Evolutionary conservation across 129 eudicot genomes (phyloP).

Genomic region (Arctium minus): DNA sequence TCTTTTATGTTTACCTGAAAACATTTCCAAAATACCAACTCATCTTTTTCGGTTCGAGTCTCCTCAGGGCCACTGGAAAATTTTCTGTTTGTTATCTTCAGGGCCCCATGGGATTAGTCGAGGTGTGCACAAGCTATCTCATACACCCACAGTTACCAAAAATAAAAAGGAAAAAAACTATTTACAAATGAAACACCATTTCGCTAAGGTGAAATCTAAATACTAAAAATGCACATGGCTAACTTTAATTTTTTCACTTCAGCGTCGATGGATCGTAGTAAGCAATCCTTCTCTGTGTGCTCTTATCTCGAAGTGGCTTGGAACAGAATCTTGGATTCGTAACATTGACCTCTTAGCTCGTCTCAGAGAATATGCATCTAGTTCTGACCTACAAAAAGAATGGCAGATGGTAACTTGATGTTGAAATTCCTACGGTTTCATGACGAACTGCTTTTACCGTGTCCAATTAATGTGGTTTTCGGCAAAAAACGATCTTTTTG

Average conservation of each 20-base stretch:
- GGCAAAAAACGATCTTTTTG: background rate
- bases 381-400: constrained; percentile 44
- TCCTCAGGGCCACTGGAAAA: no score
- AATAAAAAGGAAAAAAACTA: no score
- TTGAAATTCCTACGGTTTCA: background rate
- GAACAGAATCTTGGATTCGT: constrained; percentile 57
- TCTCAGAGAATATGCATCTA: constrained; percentile 42
- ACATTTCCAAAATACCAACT: no score
- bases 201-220: background rate
- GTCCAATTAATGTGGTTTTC: background rate
- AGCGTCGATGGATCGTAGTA: constrained; percentile 70
- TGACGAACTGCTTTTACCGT: background rate
- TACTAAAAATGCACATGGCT: background rate
- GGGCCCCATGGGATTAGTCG: no score
- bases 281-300: constrained; percentile 56
- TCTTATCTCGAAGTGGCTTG: constrained; percentile 56
- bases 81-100: no score
- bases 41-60: no score
- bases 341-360: constrained; percentile 42
- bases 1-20: no score
- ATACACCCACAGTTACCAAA: no score
- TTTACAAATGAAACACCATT: background rate
- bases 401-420: constrained; percentile 42
- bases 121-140: no score
- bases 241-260: background rate